Evolutionary conservation across 192 early-diverging fungal genomes (phyloP).

Genomic region (Backusella macrospora): DNA sequence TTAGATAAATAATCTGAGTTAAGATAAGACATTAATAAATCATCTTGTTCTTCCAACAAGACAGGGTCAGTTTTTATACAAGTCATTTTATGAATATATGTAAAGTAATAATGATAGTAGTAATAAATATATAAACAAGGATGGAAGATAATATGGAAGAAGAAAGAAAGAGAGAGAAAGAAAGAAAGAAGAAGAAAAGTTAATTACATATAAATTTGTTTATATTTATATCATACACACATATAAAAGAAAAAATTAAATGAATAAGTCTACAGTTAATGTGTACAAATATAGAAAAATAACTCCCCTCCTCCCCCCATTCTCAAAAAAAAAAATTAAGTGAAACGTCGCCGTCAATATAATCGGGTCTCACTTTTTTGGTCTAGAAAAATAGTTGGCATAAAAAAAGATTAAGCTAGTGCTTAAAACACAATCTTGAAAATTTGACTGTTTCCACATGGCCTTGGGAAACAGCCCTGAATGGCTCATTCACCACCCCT

Average conservation of each 20-base stretch:
- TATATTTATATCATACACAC: too few relatives aligned
- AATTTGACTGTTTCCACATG: constrained; percentile 1
- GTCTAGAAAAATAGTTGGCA: too few relatives aligned
- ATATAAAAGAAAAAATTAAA: neutral
- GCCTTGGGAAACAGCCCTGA: neutral
- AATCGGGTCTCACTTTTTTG: constrained; percentile 4
- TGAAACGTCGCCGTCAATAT: constrained; percentile 13
- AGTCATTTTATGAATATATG: constrained; percentile 1
- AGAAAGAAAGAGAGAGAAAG: neutral
- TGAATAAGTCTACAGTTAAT: constrained; percentile 2
- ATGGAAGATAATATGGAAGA: neutral
- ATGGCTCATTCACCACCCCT: neutral
- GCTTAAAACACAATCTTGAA: too few relatives aligned
- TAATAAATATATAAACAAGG: neutral
- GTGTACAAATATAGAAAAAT: constrained; percentile 15
- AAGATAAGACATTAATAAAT: constrained; percentile 35
- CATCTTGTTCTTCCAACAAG: constrained; percentile 35
- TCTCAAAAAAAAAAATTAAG: neutral
- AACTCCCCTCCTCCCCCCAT: constrained; percentile 6
- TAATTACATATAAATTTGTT: neutral
- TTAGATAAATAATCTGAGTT: constrained; percentile 33
- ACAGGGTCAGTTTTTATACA: constrained; percentile 9
- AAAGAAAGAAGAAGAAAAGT: neutral
- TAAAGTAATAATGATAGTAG: neutral
- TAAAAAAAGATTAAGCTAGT: too few relatives aligned